Base-by-base conservation (phyloP, 768 basidiomycete genomes). In the Paxillus ammoniavirescens region DNA sequence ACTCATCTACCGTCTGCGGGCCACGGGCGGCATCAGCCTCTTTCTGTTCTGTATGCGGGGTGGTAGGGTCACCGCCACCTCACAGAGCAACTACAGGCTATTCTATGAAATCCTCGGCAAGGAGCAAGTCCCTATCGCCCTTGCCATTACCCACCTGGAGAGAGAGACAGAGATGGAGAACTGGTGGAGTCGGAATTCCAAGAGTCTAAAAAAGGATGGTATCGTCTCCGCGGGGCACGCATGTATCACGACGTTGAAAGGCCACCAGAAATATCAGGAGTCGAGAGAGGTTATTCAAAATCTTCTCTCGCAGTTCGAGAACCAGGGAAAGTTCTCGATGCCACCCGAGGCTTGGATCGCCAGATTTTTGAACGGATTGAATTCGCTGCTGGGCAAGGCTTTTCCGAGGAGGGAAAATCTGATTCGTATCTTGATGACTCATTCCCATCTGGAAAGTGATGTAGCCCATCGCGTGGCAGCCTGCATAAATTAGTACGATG, bases 51-150 rank as follows among this genome's bases (percentile, higher is more conserved):
- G 71, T 43, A 54, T 70, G 3, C 70, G 72, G 17, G 72, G 64
- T 2, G 60, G 49, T 15, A 53, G 68, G 53, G 60, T 67, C 43
- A 73, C 64, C 5, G 58, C 59, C 26, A 64, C 62, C 42, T 60
- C 60, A 49, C 61, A 58, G 54, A 68, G 53, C 43, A 73, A 72
- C 40, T 74, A 70, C 28, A 52, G 59, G 3, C 53, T 77, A 15
- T 76, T 77, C 60, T 57, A 68, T 38, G 69, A 77, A 45, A 67
- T 76, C 35, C 70, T 78, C 4, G 77, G 77, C 38, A 64, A 58
- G 48, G 55, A 55, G 30, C 51, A 65, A 31, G 76, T 77, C 12
- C 77, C 76, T 17, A 68, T 72, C 36, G 65, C 72, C 3, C 49
- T 77, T 15, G 73, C 66, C 21, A 56, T 78, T 9, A 77, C 74